These are phyloP conservation scores for Eucalyptus fibrosa DNA, from an alignment of 345 rosid genomes.

Conservation along the genomic window DNA sequence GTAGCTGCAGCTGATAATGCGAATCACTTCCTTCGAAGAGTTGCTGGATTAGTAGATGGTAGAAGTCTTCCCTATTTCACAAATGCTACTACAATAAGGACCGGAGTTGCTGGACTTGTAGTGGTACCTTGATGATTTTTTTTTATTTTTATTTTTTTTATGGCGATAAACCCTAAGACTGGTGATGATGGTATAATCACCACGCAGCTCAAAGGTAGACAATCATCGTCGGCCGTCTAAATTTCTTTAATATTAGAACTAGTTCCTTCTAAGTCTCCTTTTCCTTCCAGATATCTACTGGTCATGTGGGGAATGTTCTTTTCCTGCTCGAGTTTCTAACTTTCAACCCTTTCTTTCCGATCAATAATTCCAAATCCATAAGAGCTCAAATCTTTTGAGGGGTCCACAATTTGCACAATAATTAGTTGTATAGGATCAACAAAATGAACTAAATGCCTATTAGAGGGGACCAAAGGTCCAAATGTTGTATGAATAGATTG, in stretches of 20 bases:
- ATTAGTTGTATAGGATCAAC: constrained; percentile 95
- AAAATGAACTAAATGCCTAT: constrained; percentile 80
- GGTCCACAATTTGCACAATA: constrained; percentile 95
- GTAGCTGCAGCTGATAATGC: too few relatives aligned
- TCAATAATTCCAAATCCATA: constrained; percentile 96
- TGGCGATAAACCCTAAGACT: too few relatives aligned
- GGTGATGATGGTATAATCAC: constrained; percentile 73
- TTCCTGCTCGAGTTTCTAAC: constrained; percentile 98
- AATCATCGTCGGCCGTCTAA: constrained; percentile 82
- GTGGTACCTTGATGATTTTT: too few relatives aligned
- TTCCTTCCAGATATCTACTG: constrained; percentile 64
- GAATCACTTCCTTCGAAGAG: too few relatives aligned
- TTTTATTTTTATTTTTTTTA: too few relatives aligned
- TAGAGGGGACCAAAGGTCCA: constrained; percentile 95
- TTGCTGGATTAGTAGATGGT: too few relatives aligned
- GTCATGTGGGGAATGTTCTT: constrained; percentile 61
- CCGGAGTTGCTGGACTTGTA: too few relatives aligned
- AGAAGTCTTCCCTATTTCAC: too few relatives aligned
- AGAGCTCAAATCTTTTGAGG: constrained; percentile 92
- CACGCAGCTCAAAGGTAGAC: constrained; percentile 84
- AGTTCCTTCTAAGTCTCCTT: constrained; percentile 94
- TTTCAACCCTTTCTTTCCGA: constrained; percentile 99
- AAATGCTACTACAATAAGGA: too few relatives aligned
- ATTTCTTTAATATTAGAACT: constrained; percentile 96
- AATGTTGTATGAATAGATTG: constrained; percentile 97